phyloP scores from a whole-genome alignment of 495 filamentous ascomycete species.

The Alectoria sarmentosa region DNA sequence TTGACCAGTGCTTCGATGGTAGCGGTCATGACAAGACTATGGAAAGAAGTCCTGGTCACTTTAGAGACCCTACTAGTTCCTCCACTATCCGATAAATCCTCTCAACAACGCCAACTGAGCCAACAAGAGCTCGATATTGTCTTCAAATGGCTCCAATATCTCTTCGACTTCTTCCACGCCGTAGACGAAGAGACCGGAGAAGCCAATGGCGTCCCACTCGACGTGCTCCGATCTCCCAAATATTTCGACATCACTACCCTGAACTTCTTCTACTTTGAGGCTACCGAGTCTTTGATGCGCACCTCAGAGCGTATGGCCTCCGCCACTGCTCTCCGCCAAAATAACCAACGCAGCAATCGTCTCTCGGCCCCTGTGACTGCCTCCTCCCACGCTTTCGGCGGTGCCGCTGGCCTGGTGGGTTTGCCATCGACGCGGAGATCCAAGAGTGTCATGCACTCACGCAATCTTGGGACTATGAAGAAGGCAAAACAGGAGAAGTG shows the following conservation, averaged over 20 bases:
- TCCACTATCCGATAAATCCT: conserved; percentile 91
- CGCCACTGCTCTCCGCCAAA: conserved; percentile 73
- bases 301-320: conserved; percentile 93
- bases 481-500: conserved; percentile 94
- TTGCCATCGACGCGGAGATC: conserved; percentile 63
- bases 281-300: conserved; percentile 83
- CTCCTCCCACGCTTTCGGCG: conserved; percentile 43
- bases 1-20: conserved; percentile 90
- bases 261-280: conserved; percentile 98
- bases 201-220: conserved; percentile 77
- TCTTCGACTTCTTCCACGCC: conserved; percentile 94
- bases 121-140: conserved; percentile 92
- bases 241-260: conserved; percentile 93
- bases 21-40: conserved; percentile 94
- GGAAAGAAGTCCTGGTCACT: conserved; percentile 94
- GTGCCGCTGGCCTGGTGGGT: conserved; percentile 61
- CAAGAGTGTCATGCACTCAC: conserved; percentile 91
- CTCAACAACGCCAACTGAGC: conserved; percentile 75
- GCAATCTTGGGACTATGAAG: conserved; percentile 93
- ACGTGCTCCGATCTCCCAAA: conserved; percentile 92
- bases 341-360: conserved; percentile 53
- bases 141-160: conserved; percentile 87
- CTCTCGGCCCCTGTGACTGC: conserved; percentile 64
- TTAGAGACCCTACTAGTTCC: conserved; percentile 89
- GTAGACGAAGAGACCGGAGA: conserved; percentile 80